Conservation (phyloP, 352 stramenopile genomes). For the Globisporangium yorkense region DNA sequence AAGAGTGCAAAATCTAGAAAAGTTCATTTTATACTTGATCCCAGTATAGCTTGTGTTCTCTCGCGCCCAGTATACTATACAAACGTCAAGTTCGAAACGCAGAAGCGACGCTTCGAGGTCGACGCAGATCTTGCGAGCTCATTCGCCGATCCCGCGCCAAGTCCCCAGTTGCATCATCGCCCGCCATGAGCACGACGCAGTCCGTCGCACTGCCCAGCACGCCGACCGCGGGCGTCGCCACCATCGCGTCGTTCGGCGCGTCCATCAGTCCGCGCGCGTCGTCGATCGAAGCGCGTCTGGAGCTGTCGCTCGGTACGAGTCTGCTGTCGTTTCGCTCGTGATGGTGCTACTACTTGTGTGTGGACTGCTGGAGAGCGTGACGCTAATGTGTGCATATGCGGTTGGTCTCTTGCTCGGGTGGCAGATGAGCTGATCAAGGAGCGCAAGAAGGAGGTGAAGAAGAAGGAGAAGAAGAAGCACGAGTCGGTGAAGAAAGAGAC, state of each 20-base stretch:
- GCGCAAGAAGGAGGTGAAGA: slow-evolving; percentile 41
- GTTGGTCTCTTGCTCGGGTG: background rate
- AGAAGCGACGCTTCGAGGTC: background rate
- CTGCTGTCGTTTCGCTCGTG: background rate
- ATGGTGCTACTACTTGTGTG: background rate
- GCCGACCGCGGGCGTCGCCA: slow-evolving; percentile 3
- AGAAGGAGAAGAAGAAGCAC: slow-evolving; percentile 13
- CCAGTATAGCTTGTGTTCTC: background rate
- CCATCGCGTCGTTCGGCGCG: background rate
- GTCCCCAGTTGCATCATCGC: background rate
- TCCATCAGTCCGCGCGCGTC: slow-evolving; percentile 11
- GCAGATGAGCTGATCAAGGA: slow-evolving; percentile 69
- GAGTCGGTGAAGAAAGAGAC: slow-evolving; percentile 16
- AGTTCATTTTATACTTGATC: background rate
- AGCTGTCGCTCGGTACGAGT: slow-evolving; percentile 33
- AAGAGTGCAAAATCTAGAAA: background rate
- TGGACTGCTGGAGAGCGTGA: background rate
- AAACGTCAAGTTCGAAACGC: background rate
- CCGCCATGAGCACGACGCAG: slow-evolving; percentile 4
- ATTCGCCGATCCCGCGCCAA: slow-evolving; percentile 5
- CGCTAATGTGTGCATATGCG: background rate
- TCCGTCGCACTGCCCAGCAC: slow-evolving; percentile 5
- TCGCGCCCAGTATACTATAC: background rate
- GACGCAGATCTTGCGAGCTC: background rate
- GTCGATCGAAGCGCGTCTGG: slow-evolving; percentile 30